phyloP scores from a whole-genome alignment of 164 flowering plant species.

The Annona cherimola region DNA sequence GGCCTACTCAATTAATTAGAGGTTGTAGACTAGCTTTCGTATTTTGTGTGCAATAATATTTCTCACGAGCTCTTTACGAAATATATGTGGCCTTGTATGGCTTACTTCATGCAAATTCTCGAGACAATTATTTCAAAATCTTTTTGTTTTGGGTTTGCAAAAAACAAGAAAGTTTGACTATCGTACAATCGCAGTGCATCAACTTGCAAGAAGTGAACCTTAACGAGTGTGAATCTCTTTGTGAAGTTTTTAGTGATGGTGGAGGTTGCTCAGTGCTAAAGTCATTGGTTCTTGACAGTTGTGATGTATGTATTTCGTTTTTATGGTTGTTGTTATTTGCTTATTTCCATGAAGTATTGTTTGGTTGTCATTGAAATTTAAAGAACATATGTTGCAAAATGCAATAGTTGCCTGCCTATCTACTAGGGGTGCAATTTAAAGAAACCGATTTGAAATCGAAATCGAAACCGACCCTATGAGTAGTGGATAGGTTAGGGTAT shows the following conservation, averaged over 20 bases:
- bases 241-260: conserved; percentile 83
- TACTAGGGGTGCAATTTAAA: no score
- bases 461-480: no score
- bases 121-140: no score
- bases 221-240: conserved; percentile 84
- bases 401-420: no score
- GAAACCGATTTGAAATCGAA: no score
- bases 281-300: conserved; percentile 74
- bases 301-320: conserved; percentile 58
- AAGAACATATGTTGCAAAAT: not conserved
- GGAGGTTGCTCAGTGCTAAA: conserved; percentile 94
- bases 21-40: no score
- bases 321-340: not conserved
- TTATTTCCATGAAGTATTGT: not conserved
- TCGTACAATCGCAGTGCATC: conserved; percentile 65
- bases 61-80: no score
- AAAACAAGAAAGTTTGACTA: conserved; percentile 83
- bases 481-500: no score
- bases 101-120: no score
- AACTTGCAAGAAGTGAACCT: conserved; percentile 86
- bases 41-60: no score
- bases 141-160: conserved; percentile 72
- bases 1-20: no score
- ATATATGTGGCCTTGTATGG: no score
- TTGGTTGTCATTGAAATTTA: not conserved